Base-by-base conservation (phyloP, 495 filamentous ascomycete species). In the Halenospora varia region DNA sequence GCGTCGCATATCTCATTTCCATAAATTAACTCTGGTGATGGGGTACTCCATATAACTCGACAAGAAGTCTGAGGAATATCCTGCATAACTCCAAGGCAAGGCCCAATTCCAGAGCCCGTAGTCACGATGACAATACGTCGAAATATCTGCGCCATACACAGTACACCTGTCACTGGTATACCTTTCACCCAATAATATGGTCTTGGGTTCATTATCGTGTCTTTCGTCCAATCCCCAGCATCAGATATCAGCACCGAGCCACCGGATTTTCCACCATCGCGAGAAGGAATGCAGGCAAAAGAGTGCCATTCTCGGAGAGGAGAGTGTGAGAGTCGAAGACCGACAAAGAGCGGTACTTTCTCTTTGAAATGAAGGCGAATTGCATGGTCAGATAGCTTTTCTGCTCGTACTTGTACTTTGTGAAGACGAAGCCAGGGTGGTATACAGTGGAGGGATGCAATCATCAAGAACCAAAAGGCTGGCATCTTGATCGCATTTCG, bases 201-300 rank as follows among this genome's bases (percentile, higher is more conserved):
- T 44, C 82, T 80, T 13, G 85, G 84, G 55, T 81, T 71, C 51
- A 72, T 65, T 71, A 91, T 89, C 25, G 77, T 76, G 44, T 76
- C 71, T 47, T 73, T 69, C 15, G 89, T 93, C 87, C 88, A 93
- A 75, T 92, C 88, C 18, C 89, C 89, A 1, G 88, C 88, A 63
- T 86, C 84, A 62, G 86, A 88, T 41, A 92, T 73, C 41, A 92
- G 73, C 51, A 86, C 73, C 18, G 84, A 89, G 77, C 70, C n/a
- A n/a, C n/a, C n/a, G n/a, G n/a, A n/a, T n/a, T n/a, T n/a, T n/a
- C n/a, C n/a, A n/a, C n/a, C n/a, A n/a, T n/a, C n/a, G n/a, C n/a
- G n/a, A n/a, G n/a, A n/a, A n/a, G n/a, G n/a, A n/a, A n/a, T n/a
- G n/a, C n/a, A n/a, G n/a, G n/a, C n/a, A n/a, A n/a, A n/a, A n/a